These are phyloP conservation scores for Mortierella sp. DNA, from an alignment of 371 early-diverging fungal genomes.

Conservation along the genomic window DNA sequence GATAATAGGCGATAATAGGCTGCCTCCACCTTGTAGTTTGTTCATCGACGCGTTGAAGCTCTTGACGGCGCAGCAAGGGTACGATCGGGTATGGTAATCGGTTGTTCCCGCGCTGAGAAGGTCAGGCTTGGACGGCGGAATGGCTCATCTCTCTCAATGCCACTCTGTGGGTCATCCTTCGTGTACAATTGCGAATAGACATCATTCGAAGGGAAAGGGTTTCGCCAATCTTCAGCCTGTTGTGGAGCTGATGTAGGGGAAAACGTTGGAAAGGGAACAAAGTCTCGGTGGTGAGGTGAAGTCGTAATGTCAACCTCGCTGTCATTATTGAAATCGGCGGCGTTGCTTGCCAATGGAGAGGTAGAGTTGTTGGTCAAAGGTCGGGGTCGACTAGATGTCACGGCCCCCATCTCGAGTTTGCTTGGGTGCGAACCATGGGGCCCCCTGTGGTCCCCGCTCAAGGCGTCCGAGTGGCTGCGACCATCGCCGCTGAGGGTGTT, in stretches of 20 bases:
- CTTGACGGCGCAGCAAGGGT: slow-evolving; percentile 7
- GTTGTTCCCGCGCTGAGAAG: neutral
- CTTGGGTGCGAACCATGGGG: slow-evolving; percentile 11
- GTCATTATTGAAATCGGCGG: slow-evolving; percentile 13
- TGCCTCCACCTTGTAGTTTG: too few species aligned
- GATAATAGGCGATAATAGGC: neutral
- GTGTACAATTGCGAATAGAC: neutral
- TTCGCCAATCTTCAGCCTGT: slow-evolving; percentile 5
- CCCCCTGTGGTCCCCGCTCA: slow-evolving; percentile 1
- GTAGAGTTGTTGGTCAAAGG: slow-evolving; percentile 39
- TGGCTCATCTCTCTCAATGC: slow-evolving; percentile 2
- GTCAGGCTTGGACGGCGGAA: slow-evolving; percentile 2
- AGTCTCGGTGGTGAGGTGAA: slow-evolving; percentile 9
- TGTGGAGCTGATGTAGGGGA: slow-evolving; percentile 1
- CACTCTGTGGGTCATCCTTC: neutral
- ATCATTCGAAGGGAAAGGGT: slow-evolving; percentile 13
- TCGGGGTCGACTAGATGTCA: slow-evolving; percentile 19
- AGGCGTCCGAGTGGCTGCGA: slow-evolving; percentile 1
- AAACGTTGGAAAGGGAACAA: too few species aligned
- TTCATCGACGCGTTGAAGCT: slow-evolving; percentile 8
- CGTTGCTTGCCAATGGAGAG: slow-evolving; percentile 27
- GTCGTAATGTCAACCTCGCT: slow-evolving; percentile 14
- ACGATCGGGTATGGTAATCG: slow-evolving; percentile 13
- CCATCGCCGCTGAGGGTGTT: slow-evolving; percentile 17
- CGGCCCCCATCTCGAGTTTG: slow-evolving; percentile 36